Conservation (phyloP, 148 eudicot genomes). For the Diospyros lotus region DNA sequence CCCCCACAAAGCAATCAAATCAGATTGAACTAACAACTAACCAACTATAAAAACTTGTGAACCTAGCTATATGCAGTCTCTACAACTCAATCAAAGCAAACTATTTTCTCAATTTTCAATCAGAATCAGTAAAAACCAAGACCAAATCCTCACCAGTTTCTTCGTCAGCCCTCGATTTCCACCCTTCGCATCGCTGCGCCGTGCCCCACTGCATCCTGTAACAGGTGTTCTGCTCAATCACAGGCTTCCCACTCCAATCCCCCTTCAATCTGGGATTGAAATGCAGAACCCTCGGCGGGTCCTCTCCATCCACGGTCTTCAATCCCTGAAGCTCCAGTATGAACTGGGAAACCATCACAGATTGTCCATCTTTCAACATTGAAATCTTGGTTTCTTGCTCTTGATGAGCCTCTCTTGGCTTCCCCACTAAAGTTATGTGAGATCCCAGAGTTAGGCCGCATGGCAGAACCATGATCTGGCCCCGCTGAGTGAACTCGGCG, state of each 20-base stretch:
- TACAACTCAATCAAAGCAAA: too few species aligned
- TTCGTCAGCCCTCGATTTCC: slow-evolving; percentile 68
- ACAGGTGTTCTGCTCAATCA: slow-evolving; percentile 95
- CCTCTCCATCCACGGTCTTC: slow-evolving; percentile 91
- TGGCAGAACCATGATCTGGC: slow-evolving; percentile 62
- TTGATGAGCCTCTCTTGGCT: slow-evolving; percentile 61
- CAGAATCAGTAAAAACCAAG: too few species aligned
- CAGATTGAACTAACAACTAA: not conserved
- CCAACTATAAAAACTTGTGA: too few species aligned
- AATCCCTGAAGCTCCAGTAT: slow-evolving; percentile 91
- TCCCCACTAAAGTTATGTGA: slow-evolving; percentile 71
- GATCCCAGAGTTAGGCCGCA: slow-evolving; percentile 94
- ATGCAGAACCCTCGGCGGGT: slow-evolving; percentile 89
- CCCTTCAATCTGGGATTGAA: slow-evolving; percentile 91
- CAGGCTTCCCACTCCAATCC: slow-evolving; percentile 94
- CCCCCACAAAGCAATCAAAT: slow-evolving; percentile 1
- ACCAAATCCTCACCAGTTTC: slow-evolving; percentile 61
- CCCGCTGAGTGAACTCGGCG: slow-evolving; percentile 35
- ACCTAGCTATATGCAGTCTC: too few species aligned
- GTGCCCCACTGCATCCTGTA: slow-evolving; percentile 93
- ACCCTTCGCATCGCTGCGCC: slow-evolving; percentile 78
- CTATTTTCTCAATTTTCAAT: not conserved
- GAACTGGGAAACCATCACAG: slow-evolving; percentile 80
- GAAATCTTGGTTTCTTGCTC: slow-evolving; percentile 81
- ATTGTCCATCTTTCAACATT: slow-evolving; percentile 61